These are phyloP conservation scores for Aspergillus bombycis DNA, from an alignment of 2,329 filamentous ascomycete genomes.

Conservation along the genomic window DNA sequence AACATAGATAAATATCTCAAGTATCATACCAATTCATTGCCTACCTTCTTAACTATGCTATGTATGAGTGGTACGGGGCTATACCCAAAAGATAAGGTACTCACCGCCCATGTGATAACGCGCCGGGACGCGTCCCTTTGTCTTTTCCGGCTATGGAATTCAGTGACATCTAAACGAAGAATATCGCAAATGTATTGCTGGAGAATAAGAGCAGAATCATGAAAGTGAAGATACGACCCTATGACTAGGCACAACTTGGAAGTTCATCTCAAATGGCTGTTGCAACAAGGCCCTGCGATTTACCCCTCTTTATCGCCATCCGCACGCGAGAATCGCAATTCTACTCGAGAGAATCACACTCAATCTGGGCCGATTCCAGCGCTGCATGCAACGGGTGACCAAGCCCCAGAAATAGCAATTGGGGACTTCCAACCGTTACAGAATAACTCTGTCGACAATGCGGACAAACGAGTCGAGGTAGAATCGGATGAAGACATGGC, in stretches of 20 bases:
- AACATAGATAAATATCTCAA: background rate
- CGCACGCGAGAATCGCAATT: slow-evolving; percentile 28
- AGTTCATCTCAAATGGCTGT: slow-evolving; percentile 51
- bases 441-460: slow-evolving; percentile 19
- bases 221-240: slow-evolving; percentile 35
- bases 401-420: slow-evolving; percentile 12
- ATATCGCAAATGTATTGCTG: slow-evolving; percentile 9
- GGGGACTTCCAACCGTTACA: slow-evolving; percentile 16
- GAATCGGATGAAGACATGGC: slow-evolving; percentile 45
- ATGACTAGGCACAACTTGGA: slow-evolving; percentile 55
- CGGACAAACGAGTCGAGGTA: slow-evolving; percentile 30
- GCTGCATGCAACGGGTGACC: slow-evolving; percentile 9
- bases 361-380: slow-evolving; percentile 9
- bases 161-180: slow-evolving; percentile 5
- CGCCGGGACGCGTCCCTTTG: slow-evolving; percentile 25
- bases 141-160: slow-evolving; percentile 4
- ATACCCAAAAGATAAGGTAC: background rate
- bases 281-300: slow-evolving; percentile 43
- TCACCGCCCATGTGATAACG: slow-evolving; percentile 29
- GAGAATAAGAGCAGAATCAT: slow-evolving; percentile 26
- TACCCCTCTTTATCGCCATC: slow-evolving; percentile 35
- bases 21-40: background rate
- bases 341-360: slow-evolving; percentile 8
- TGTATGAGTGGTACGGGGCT: background rate
- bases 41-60: background rate